Percentiles rank a stretch among this genome's conserved stretches.
These are phyloP conservation scores for Cardiospermum halicacabum DNA, from an alignment of 345 rosid genomes.

Conservation along the genomic window DNA sequence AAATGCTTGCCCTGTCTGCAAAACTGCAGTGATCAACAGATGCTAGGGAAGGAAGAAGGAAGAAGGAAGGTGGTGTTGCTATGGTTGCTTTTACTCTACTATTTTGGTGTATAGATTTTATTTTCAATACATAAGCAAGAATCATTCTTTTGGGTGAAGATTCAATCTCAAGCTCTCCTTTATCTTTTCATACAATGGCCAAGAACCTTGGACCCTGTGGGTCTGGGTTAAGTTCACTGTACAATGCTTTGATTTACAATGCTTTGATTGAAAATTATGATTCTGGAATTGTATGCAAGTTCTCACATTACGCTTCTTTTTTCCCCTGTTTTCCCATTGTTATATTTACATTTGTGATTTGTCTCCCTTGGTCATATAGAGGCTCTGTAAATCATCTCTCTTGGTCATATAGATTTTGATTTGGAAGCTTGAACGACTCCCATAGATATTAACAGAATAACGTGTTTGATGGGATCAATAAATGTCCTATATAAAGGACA, in stretches of 20 bases:
- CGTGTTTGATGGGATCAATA: too few species aligned
- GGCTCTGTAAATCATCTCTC: too few species aligned
- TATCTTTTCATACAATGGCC: slow-evolving; percentile 11
- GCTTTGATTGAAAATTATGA: slow-evolving; percentile 16
- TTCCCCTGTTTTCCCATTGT: not conserved
- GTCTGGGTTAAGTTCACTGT: not conserved
- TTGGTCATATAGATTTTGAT: too few species aligned
- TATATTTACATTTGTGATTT: not conserved
- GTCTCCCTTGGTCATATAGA: too few species aligned
- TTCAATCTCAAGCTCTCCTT: not conserved
- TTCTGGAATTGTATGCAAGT: slow-evolving; percentile 15
- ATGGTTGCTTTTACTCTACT: slow-evolving; percentile 9
- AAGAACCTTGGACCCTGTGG: too few species aligned
- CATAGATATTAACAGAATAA: too few species aligned
- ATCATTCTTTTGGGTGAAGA: slow-evolving; percentile 27
- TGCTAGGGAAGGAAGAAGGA: slow-evolving; percentile 20
- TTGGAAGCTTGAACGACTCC: too few species aligned
- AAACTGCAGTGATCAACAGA: slow-evolving; percentile 48
- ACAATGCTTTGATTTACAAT: too few species aligned
- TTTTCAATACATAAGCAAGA: slow-evolving; percentile 23
- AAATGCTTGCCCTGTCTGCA: slow-evolving; percentile 83
- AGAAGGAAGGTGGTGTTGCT: not conserved
- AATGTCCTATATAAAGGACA: too few species aligned
- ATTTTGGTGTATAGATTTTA: slow-evolving; percentile 37
- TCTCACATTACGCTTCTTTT: not conserved